These are phyloP conservation scores for Tritrichomonas musculus DNA, from an alignment of 208 protist species.

Conservation along the genomic window DNA sequence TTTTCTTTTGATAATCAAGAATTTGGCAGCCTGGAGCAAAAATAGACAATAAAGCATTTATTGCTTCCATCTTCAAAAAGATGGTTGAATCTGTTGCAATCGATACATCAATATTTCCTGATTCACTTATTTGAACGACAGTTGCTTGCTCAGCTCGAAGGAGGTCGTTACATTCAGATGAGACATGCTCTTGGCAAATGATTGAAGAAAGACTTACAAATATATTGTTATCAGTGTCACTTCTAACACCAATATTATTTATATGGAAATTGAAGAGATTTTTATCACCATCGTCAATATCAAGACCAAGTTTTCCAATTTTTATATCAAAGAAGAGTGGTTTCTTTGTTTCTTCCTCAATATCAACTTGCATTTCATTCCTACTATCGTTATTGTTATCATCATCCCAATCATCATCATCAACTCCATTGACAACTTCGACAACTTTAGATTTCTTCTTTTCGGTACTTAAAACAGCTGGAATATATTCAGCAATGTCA, in stretches of 20 bases:
- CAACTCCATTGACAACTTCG: too few relatives aligned
- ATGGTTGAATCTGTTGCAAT: background rate
- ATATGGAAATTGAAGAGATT: background rate
- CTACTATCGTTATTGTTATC: background rate
- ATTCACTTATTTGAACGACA: background rate
- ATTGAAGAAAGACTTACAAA: background rate
- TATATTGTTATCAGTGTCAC: background rate
- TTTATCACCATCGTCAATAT: background rate
- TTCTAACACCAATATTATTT: background rate
- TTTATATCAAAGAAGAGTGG: background rate
- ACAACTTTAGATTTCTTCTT: background rate
- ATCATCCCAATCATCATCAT: too few relatives aligned
- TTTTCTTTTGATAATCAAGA: background rate
- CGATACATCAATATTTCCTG: background rate
- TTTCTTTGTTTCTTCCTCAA: background rate
- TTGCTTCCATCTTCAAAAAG: background rate
- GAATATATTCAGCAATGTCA: background rate
- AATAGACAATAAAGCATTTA: background rate
- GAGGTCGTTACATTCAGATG: background rate
- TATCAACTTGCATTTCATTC: too few relatives aligned
- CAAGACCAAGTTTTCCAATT: background rate
- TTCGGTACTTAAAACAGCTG: background rate
- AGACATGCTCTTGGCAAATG: background rate
- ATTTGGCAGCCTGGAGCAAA: background rate
- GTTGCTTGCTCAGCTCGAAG: background rate